Evolutionary conservation across 169 alveolate genomes (phyloP).

Genomic region (Plasmodium relictum): DNA sequence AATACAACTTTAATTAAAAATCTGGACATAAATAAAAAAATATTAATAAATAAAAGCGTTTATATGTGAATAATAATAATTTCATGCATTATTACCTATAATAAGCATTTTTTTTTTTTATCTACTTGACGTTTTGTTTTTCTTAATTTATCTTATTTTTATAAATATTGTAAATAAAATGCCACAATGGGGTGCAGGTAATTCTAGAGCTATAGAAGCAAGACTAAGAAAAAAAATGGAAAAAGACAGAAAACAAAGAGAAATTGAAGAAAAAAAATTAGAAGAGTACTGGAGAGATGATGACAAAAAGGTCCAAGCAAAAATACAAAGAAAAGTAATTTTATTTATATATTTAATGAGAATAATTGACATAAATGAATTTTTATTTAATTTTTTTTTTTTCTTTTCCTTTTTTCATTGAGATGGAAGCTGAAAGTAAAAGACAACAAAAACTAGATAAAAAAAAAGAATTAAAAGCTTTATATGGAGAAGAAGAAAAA

Average conservation of each 20-base stretch:
- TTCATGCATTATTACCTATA: background rate
- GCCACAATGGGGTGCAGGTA: conserved; percentile 86
- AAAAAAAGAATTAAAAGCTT: conserved; percentile 58
- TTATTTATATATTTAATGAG: background rate
- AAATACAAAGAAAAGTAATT: conserved; percentile 84
- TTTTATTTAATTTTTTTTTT: background rate
- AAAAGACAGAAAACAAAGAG: conserved; percentile 78
- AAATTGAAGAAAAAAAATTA: conserved; percentile 80
- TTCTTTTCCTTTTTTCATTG: background rate
- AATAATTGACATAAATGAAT: background rate
- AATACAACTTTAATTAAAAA: too few relatives aligned
- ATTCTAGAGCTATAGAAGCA: conserved; percentile 87
- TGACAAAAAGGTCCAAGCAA: conserved; percentile 83
- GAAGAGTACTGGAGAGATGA: conserved; percentile 86
- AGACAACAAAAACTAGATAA: conserved; percentile 68
- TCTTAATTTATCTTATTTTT: background rate
- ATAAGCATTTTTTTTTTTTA: background rate
- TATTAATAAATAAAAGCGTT: too few relatives aligned
- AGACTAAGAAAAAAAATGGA: conserved; percentile 82
- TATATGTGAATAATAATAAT: too few relatives aligned
- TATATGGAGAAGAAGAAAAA: conserved; percentile 77
- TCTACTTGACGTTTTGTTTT: background rate
- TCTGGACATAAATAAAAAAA: too few relatives aligned
- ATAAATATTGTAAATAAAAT: conserved; percentile 41
- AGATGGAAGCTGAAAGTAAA: conserved; percentile 70